Base-by-base conservation (phyloP, 345 rosid species). In the Diplotaxis tenuifolia region DNA sequence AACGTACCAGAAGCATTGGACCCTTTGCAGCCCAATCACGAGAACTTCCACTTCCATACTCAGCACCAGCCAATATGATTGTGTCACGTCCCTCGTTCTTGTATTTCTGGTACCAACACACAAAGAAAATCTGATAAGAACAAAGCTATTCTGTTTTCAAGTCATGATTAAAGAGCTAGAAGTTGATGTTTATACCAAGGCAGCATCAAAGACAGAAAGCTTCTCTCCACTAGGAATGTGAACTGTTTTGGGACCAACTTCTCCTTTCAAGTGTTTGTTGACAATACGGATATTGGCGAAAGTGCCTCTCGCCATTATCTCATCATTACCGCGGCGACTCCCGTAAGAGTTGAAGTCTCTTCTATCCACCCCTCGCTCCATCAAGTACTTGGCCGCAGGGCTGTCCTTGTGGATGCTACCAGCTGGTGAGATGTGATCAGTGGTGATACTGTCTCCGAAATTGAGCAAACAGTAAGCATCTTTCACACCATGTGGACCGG, bases 21-120 rank as follows among this genome's bases (percentile, higher is more conserved):
- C 98, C 98, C 89, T 92, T 92, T 28, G 98, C 98, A 78, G 98
- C 98, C 98, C 98, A 92, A 73, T 90, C 98, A n/a, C 96, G 94
- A 73, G 98, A 92, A 80, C 98, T 92, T 78, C 98, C 98, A 78
- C 96, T 87, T 59, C 96, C 98, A 76, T 90, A 92, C 83, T 92
- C 98, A 9, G 93, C 91, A 69, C 98, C 95, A 27, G 95, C 96
- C 86, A 92, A 82, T 65, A 92, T 86, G 49, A 89, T 68, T 22
- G 92, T 92, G 56, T 81, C 86, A 0, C 78, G 86, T 31, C 93
- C 93, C 70, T 88, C 89, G 34, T 78, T 83, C 82, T 83, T 88
- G 90, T 88, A 92, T 78, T 81, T 89, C 97, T 87, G 91, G 62
- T 72, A n/a, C 58, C 58, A 15, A 15, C 56, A 74, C 34, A 20